Conservation (phyloP, 176 grass and related monocot species). For the Triticum urartu region DNA sequence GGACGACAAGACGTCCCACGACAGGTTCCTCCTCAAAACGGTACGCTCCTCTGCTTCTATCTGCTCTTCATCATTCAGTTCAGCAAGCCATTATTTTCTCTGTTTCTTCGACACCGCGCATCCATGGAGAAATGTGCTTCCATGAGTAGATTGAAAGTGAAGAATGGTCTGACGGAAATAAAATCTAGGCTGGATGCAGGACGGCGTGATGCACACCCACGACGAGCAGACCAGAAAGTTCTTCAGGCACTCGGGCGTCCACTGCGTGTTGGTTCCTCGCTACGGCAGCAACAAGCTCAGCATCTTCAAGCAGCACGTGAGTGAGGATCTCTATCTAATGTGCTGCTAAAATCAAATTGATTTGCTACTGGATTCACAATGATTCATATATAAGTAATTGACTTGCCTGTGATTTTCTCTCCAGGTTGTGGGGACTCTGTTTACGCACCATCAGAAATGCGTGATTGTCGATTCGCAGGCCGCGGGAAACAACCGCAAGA, state of each 20-base stretch:
- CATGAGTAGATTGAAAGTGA: not conserved
- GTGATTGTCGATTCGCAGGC: slow-evolving; percentile 81
- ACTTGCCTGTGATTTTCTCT: not conserved
- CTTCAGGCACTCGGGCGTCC: slow-evolving; percentile 83
- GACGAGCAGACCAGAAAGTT: slow-evolving; percentile 84
- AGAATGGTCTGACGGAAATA: slow-evolving; percentile 47
- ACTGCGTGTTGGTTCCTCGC: slow-evolving; percentile 79
- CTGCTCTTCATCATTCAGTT: not conserved
- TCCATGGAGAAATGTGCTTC: not conserved
- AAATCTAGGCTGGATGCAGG: slow-evolving; percentile 59
- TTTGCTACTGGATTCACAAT: no score
- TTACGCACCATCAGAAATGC: slow-evolving; percentile 97
- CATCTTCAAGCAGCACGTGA: slow-evolving; percentile 95
- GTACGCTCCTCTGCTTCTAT: slow-evolving; percentile 21
- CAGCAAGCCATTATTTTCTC: not conserved
- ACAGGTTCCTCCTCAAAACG: slow-evolving; percentile 91
- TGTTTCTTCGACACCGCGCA: not conserved
- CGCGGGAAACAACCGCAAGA: slow-evolving; percentile 78
- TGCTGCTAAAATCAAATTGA: not conserved
- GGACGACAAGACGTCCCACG: slow-evolving; percentile 94
- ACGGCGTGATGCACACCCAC: slow-evolving; percentile 94
- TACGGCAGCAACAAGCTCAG: slow-evolving; percentile 95
- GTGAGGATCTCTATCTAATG: slow-evolving; percentile 8
- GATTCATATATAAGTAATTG: no score
- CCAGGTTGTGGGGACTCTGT: slow-evolving; percentile 91